These are phyloP conservation scores for Calonectria hawksworthii DNA, from an alignment of 2,329 filamentous ascomycete species.

Conservation along the genomic window DNA sequence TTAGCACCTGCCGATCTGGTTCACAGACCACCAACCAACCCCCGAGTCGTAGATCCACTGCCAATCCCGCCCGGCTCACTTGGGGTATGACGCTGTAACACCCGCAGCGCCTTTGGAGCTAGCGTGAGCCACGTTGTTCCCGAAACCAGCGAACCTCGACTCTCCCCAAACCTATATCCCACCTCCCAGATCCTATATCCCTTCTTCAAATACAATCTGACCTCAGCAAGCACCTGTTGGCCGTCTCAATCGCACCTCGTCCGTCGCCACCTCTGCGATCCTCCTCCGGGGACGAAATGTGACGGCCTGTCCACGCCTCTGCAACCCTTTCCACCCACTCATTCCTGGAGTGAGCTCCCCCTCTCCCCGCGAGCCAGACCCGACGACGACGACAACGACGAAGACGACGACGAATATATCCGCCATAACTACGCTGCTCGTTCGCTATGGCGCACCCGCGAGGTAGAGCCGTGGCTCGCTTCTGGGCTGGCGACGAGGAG, in stretches of 20 bases:
- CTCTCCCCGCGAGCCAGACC: conserved; percentile 19
- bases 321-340: conserved; percentile 2
- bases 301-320: conserved; percentile 8
- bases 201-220: not conserved
- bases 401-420: not conserved
- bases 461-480: conserved; percentile 50
- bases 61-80: not conserved
- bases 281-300: conserved; percentile 27
- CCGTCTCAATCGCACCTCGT: not conserved
- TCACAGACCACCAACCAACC: conserved; percentile 3
- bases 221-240: not conserved
- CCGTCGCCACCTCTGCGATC: conserved; percentile 3
- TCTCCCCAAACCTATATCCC: not conserved
- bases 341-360: conserved; percentile 4
- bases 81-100: conserved; percentile 19
- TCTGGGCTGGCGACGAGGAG: conserved; percentile 68
- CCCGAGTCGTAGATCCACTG: not conserved
- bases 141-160: conserved; percentile 8
- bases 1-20: conserved; percentile 5
- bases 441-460: conserved; percentile 53
- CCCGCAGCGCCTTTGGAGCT: not conserved
- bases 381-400: conserved; percentile 1
- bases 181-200: not conserved
- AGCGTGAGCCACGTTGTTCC: conserved; percentile 28
- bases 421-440: conserved; percentile 6